Conservation (phyloP, 176 grass and related monocot species). For the Musa acuminata region DNA sequence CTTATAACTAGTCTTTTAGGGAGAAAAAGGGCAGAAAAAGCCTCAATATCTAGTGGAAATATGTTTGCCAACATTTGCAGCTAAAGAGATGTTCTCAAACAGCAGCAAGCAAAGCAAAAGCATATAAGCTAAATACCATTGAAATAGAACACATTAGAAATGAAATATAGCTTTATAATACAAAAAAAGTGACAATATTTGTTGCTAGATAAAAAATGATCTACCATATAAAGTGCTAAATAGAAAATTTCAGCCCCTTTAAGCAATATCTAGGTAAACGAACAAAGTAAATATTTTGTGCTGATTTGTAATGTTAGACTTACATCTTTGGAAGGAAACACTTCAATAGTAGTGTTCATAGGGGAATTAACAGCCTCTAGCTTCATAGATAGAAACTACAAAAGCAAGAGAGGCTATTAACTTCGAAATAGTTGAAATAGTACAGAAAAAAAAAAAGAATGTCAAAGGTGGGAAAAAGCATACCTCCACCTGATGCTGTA, state of each 20-base stretch:
- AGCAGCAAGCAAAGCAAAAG: too few relatives aligned
- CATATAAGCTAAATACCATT: too few relatives aligned
- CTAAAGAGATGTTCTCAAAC: too few relatives aligned
- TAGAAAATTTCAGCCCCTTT: neutral
- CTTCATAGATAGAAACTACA: slow-evolving; percentile 24
- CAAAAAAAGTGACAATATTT: too few relatives aligned
- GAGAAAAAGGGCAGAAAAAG: too few relatives aligned
- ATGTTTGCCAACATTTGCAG: too few relatives aligned
- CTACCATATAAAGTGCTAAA: neutral
- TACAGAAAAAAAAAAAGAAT: neutral
- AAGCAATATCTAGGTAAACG: neutral
- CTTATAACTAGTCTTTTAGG: too few relatives aligned
- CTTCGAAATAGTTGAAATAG: neutral
- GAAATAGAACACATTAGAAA: too few relatives aligned
- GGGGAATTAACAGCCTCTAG: slow-evolving; percentile 21
- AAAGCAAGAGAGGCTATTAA: neutral
- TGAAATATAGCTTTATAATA: too few relatives aligned
- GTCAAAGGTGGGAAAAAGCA: neutral
- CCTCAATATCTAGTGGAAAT: too few relatives aligned
- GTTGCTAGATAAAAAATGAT: too few relatives aligned
- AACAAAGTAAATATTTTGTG: neutral
- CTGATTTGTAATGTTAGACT: neutral
- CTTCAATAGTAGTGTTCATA: slow-evolving; percentile 6
- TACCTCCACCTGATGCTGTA: slow-evolving; percentile 95
- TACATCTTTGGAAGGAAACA: slow-evolving; percentile 14